A percentile compares a stretch with the other conserved stretches of the same genome.
Evolutionary conservation across 306 rosid genomes (phyloP).

Genomic region (Cucurbita argyrosperma): DNA sequence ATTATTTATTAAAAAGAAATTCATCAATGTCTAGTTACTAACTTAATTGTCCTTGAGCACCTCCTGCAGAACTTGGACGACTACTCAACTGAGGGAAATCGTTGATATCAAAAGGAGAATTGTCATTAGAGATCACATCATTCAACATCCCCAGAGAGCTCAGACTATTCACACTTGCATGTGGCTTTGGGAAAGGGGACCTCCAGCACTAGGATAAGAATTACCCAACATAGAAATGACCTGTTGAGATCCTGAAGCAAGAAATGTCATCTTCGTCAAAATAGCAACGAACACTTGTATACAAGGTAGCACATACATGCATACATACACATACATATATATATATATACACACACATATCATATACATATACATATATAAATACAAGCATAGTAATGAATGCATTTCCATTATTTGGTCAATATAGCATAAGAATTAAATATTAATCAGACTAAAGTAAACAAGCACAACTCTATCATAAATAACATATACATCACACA

Average conservation of each 20-base stretch:
- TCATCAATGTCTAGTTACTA: neutral
- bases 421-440: neutral
- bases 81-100: constrained; percentile 84
- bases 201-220: constrained; percentile 75
- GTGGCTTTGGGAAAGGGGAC: constrained; percentile 70
- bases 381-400: neutral
- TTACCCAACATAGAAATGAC: constrained; percentile 73
- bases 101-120: constrained; percentile 75
- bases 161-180: constrained; percentile 58
- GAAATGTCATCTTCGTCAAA: constrained; percentile 14
- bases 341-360: too few relatives aligned
- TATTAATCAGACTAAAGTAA: neutral
- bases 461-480: neutral
- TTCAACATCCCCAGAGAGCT: constrained; percentile 84
- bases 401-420: neutral
- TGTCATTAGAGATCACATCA: constrained; percentile 65
- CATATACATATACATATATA: too few relatives aligned
- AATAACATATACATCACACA: neutral
- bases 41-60: constrained; percentile 95
- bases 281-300: neutral
- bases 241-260: constrained; percentile 76
- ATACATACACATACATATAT: too few relatives aligned
- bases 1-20: neutral
- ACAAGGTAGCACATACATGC: neutral
- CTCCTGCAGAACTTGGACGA: constrained; percentile 94